Conservation (phyloP, 306 rosid species). For the Myrica gale region DNA sequence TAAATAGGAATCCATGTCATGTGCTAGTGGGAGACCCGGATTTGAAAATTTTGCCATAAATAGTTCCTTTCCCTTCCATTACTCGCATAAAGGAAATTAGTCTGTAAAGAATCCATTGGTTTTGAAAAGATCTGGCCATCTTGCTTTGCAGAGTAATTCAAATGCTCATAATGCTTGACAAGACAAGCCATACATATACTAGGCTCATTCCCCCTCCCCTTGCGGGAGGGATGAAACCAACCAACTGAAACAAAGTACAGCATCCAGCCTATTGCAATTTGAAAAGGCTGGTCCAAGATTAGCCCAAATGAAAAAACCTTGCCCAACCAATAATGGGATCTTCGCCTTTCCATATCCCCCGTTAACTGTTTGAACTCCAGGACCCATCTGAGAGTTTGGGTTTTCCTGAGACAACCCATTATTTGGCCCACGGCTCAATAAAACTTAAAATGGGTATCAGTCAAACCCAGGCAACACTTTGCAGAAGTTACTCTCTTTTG, state of each 20-base stretch:
- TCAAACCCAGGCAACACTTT: no score
- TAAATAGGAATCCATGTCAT: constrained; percentile 31
- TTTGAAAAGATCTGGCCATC: background rate
- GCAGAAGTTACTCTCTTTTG: no score
- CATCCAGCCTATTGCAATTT: background rate
- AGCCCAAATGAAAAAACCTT: no score
- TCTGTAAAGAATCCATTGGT: background rate
- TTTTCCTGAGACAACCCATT: no score
- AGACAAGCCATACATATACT: background rate
- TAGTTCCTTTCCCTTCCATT: constrained; percentile 37
- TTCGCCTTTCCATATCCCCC: no score
- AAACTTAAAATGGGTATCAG: no score
- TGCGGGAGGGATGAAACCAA: background rate
- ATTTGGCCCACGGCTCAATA: no score
- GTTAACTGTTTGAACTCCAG: no score
- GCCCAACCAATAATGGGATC: no score
- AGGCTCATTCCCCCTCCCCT: background rate
- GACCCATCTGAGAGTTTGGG: no score
- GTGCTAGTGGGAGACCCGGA: constrained; percentile 39
- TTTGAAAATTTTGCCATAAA: constrained; percentile 18
- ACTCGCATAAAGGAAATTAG: background rate
- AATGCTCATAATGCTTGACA: background rate
- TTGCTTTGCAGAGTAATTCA: background rate
- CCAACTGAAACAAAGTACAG: background rate
- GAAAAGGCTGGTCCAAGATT: no score